Conservation (phyloP, 1,139 yeast species). For the Scheffersomyces insectosa region DNA sequence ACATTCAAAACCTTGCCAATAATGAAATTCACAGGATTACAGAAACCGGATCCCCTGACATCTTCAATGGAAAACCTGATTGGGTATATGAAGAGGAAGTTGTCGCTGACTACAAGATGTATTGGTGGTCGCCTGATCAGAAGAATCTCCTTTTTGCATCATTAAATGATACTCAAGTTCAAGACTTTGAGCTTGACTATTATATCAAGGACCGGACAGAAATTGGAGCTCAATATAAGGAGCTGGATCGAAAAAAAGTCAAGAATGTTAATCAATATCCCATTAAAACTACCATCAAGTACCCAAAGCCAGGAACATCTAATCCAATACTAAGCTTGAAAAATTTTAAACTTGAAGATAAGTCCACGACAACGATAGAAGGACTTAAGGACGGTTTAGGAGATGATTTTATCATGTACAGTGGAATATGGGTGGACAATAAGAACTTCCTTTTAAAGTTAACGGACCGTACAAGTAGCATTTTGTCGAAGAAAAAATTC, state of each 20-base stretch:
- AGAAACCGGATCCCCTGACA: constrained; percentile 59
- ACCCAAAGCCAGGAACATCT: constrained; percentile 85
- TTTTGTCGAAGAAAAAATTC: constrained; percentile 56
- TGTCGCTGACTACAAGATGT: constrained; percentile 56
- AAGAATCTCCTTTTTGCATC: constrained; percentile 61
- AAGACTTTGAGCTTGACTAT: constrained; percentile 61
- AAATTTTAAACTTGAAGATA: constrained; percentile 39
- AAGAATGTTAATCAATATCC: constrained; percentile 56
- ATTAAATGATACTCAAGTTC: constrained; percentile 73
- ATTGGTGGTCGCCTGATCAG: constrained; percentile 91
- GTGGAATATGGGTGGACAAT: constrained; percentile 67
- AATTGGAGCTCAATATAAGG: constrained; percentile 26
- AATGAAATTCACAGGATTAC: constrained; percentile 50
- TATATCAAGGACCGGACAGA: constrained; percentile 47
- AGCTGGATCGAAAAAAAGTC: constrained; percentile 13
- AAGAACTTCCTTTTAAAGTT: constrained; percentile 59
- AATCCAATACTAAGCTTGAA: constrained; percentile 63
- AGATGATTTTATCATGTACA: constrained; percentile 62
- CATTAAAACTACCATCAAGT: constrained; percentile 50
- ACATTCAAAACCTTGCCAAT: constrained; percentile 38
- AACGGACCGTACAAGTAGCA: constrained; percentile 70
- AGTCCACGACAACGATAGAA: constrained; percentile 16
- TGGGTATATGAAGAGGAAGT: constrained; percentile 99
- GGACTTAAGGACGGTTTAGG: constrained; percentile 29
- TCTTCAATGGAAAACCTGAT: constrained; percentile 89